Evolutionary conservation across 768 basidiomycete genomes (phyloP).

Genomic region (Boletus rubroflammeus): DNA sequence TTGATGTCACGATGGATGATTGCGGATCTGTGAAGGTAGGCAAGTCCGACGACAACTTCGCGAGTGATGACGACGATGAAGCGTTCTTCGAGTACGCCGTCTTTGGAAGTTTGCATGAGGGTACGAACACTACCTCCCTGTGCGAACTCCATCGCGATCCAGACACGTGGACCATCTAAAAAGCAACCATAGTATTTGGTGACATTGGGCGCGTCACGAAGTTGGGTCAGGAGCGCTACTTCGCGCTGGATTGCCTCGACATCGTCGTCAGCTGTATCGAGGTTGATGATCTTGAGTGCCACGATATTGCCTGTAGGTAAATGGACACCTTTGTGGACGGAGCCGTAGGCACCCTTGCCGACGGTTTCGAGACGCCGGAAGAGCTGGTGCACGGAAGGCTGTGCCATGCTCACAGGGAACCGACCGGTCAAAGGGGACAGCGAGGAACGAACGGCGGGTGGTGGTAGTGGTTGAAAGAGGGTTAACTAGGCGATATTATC

Average conservation of each 20-base stretch:
- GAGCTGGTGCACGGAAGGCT: slow-evolving; percentile 70
- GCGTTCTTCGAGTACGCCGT: slow-evolving; percentile 79
- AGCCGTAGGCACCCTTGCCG: slow-evolving; percentile 94
- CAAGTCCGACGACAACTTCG: slow-evolving; percentile 83
- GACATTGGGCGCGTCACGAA: slow-evolving; percentile 86
- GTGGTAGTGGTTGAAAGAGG: background rate
- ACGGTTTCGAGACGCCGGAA: slow-evolving; percentile 87
- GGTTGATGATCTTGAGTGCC: slow-evolving; percentile 97
- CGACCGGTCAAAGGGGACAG: background rate
- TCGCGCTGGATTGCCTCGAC: slow-evolving; percentile 96
- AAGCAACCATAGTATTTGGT: slow-evolving; percentile 97
- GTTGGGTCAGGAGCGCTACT: slow-evolving; percentile 85
- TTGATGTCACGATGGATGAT: slow-evolving; percentile 99
- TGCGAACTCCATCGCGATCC: slow-evolving; percentile 99
- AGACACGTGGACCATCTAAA: slow-evolving; percentile 91
- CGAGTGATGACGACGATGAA: slow-evolving; percentile 84
- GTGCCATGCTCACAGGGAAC: slow-evolving; percentile 33
- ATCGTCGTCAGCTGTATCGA: slow-evolving; percentile 95
- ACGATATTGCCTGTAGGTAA: slow-evolving; percentile 83
- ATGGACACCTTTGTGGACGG: slow-evolving; percentile 89
- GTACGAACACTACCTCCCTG: slow-evolving; percentile 92
- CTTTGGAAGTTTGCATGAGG: slow-evolving; percentile 83
- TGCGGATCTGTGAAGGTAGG: slow-evolving; percentile 87
- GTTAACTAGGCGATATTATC: background rate
- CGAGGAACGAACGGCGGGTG: background rate